These are phyloP conservation scores for Claviceps arundinis DNA, from an alignment of 2,329 filamentous ascomycete genomes.

Conservation along the genomic window DNA sequence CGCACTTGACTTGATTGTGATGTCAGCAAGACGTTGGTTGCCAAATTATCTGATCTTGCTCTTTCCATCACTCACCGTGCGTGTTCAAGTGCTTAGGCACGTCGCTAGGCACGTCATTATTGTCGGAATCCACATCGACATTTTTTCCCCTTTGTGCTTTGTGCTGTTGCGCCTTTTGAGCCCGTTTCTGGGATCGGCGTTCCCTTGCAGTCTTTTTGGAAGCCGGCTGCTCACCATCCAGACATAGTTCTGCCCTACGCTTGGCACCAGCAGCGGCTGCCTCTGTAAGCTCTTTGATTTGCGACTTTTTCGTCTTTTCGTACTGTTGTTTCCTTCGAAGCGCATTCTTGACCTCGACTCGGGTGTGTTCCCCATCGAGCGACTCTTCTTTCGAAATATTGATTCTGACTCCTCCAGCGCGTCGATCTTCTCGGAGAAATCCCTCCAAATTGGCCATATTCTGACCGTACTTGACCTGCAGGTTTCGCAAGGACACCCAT, in stretches of 20 bases:
- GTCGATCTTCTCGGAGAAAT: constrained; percentile 48
- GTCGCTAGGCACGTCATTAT: constrained; percentile 10
- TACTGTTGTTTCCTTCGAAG: constrained; percentile 54
- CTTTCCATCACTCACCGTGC: constrained; percentile 13
- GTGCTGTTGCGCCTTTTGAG: constrained; percentile 1
- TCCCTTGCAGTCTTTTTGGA: too few species aligned
- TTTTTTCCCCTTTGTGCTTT: constrained; percentile 6
- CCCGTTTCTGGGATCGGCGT: constrained; percentile 7
- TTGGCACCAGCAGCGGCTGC: constrained; percentile 25
- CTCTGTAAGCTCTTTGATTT: constrained; percentile 24
- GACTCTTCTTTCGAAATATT: constrained; percentile 40
- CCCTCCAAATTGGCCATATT: constrained; percentile 53
- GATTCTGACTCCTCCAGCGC: constrained; percentile 30
- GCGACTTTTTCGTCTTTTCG: constrained; percentile 30
- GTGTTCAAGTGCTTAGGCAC: constrained; percentile 16
- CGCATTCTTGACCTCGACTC: constrained; percentile 41
- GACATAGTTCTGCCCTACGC: constrained; percentile 19
- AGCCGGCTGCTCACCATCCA: constrained; percentile 10
- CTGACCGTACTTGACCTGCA: constrained; percentile 50
- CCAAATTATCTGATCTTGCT: background rate
- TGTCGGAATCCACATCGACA: constrained; percentile 14
- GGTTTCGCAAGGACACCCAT: constrained; percentile 56
- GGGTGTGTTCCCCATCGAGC: constrained; percentile 27
- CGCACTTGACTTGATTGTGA: constrained; percentile 29
- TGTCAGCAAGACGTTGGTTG: background rate